Evolutionary conservation across 2,329 filamentous ascomycete genomes (phyloP).

Genomic region (Calonectria hongkongensis): DNA sequence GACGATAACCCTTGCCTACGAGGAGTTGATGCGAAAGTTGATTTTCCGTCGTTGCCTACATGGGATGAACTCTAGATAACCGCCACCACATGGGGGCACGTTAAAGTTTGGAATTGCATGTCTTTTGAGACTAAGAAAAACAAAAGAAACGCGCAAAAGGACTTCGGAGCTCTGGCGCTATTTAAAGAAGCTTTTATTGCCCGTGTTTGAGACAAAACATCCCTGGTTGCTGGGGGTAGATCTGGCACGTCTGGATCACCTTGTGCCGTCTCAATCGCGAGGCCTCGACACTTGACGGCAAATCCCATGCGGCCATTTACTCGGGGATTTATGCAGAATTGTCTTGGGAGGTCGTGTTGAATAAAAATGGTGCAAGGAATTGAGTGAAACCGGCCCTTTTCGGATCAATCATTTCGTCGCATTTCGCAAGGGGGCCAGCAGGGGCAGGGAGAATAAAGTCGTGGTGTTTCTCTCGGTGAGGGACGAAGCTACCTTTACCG

Average conservation of each 20-base stretch:
- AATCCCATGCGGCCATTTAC: conserved; percentile 43
- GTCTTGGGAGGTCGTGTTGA: neutral
- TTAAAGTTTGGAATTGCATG: conserved; percentile 20
- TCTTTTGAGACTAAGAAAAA: conserved; percentile 17
- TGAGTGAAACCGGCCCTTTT: conserved; percentile 36
- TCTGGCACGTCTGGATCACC: conserved; percentile 15
- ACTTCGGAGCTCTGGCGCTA: conserved; percentile 6
- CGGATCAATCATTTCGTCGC: conserved; percentile 17
- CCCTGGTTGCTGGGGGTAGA: conserved; percentile 24
- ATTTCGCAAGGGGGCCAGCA: conserved; percentile 14
- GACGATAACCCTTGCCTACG: conserved; percentile 11
- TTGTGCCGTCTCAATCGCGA: neutral
- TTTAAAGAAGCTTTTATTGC: conserved; percentile 24
- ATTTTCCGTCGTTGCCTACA: neutral
- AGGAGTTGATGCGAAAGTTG: conserved; percentile 14
- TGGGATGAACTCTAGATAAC: conserved; percentile 26
- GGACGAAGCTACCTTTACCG: conserved; percentile 18
- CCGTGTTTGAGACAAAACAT: conserved; percentile 20
- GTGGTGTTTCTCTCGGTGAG: conserved; percentile 13
- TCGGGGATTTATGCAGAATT: conserved; percentile 53
- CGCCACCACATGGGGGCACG: conserved; percentile 21
- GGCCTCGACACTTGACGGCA: conserved; percentile 9
- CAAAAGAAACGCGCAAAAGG: conserved; percentile 27
- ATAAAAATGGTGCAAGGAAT: conserved; percentile 21
- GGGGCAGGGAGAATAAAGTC: conserved; percentile 17